Conservation (phyloP, 1,139 yeast species). For the Magnusiomyces suaveolens region DNA sequence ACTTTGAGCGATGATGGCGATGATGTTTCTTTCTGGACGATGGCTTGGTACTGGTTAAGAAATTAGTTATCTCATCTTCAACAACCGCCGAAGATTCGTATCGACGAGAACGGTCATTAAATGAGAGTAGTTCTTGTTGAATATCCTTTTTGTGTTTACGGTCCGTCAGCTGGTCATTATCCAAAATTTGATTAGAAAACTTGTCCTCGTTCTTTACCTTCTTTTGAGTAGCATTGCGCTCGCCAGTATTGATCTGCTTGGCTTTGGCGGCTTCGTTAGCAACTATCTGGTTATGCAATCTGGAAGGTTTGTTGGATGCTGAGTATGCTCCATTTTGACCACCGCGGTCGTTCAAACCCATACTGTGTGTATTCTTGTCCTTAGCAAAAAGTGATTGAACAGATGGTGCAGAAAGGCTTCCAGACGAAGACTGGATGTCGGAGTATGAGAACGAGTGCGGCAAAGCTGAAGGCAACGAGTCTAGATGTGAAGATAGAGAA, state of each 20-base stretch:
- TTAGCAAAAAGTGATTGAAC: background rate
- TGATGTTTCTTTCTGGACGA: background rate
- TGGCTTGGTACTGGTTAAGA: background rate
- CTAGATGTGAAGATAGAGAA: background rate
- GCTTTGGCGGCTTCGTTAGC: background rate
- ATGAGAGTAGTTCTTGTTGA: too few relatives aligned
- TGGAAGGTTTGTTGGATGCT: background rate
- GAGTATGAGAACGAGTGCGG: background rate
- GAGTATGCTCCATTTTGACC: background rate
- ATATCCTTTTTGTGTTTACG: too few relatives aligned
- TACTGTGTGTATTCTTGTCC: background rate
- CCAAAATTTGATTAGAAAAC: too few relatives aligned
- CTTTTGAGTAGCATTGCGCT: background rate
- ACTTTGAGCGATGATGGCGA: background rate
- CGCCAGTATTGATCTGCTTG: constrained; percentile 14
- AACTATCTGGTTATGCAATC: background rate
- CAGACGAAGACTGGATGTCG: background rate
- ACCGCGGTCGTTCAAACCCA: background rate
- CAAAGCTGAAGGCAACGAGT: background rate
- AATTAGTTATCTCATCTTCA: background rate
- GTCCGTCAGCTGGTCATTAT: too few relatives aligned
- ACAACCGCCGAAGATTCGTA: background rate
- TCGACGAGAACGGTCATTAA: background rate
- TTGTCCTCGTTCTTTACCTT: background rate
- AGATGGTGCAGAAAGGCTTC: background rate